Evolutionary conservation across 2,329 filamentous ascomycete species (phyloP), one percentile per base, ranked within the genome.

Genomic region (Periglandula ipomoeae): DNA sequence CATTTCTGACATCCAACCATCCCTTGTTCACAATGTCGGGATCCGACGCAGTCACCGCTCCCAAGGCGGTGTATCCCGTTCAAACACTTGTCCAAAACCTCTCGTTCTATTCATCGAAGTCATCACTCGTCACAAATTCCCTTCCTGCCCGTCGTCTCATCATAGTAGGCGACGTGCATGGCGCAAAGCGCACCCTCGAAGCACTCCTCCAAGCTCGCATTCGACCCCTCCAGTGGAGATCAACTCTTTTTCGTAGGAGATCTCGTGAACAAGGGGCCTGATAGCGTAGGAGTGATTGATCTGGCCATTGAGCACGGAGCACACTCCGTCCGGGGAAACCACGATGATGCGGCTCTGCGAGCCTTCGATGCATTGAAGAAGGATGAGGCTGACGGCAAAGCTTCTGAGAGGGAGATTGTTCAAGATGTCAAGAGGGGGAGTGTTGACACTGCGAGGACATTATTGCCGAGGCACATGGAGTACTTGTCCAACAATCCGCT

Each of bases 81-180:
- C 26, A 27, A 5, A 27, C 26, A 5, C 5, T 27, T 27, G 26
- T 27, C 26, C n/a, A n/a, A n/a, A 11, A 5, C 11, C 26, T 27
- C 26, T 27, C 26, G 11, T 27, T 11, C 26, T 27, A 5, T 6
- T 11, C 5, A 6, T 11, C 26, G 6, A 27, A 30, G 7, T 37
- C 34, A n/a, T 5, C 34, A 37, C 6, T 13, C 15, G 5, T n/a
- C 27, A 34, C 43, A 4, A n/a, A n/a, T 5, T 23, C 43, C 43
- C 15, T 45, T 27, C 13, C 43, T 20, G 43, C 43, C 10, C 17
- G 43, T 15, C 43, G 43, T 17, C 43, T 45, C n/a, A 24, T 96
- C n/a, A 74, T 95, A 49, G 73, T 96, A 24, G 90, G 90, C 42
- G 90, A 96, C 67, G 86, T 95, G 1, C 90, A 96, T 66, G 90